These are phyloP conservation scores for Trametes versicolor DNA, from an alignment of 1,284 basidiomycete genomes.

Conservation along the genomic window DNA sequence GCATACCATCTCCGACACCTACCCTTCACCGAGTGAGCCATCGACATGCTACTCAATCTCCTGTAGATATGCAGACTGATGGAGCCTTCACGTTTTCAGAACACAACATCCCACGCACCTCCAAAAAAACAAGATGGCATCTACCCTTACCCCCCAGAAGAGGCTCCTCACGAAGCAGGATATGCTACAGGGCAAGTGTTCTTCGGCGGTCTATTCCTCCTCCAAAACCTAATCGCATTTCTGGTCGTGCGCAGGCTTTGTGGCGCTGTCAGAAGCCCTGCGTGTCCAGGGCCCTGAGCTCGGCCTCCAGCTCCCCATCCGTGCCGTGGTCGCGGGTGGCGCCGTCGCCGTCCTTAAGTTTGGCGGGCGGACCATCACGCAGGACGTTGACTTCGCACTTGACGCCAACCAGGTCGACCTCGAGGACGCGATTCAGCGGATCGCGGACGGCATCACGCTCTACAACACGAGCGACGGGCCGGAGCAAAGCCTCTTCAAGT, in stretches of 20 bases:
- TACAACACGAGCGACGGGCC: too few species aligned
- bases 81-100: too few species aligned
- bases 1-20: too few species aligned
- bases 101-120: too few species aligned
- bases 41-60: too few species aligned
- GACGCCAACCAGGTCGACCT: neutral
- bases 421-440: neutral
- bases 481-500: neutral
- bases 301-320: neutral
- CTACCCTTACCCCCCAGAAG: neutral
- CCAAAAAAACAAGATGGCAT: too few species aligned
- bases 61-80: too few species aligned
- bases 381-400: conserved; percentile 1
- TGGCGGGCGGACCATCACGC: neutral
- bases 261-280: neutral
- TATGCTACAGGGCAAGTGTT: neutral
- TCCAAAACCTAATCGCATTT: neutral
- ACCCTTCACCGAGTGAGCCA: too few species aligned
- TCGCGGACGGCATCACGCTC: neutral
- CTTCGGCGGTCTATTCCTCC: neutral
- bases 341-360: neutral
- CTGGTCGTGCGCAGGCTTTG: neutral
- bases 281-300: neutral
- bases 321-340: neutral
- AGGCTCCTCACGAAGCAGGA: neutral